A percentile compares a stretch with the other conserved stretches of the same genome.
Evolutionary conservation across 805 yeast species (phyloP).

Genomic region (Cyberlindnera americana): DNA sequence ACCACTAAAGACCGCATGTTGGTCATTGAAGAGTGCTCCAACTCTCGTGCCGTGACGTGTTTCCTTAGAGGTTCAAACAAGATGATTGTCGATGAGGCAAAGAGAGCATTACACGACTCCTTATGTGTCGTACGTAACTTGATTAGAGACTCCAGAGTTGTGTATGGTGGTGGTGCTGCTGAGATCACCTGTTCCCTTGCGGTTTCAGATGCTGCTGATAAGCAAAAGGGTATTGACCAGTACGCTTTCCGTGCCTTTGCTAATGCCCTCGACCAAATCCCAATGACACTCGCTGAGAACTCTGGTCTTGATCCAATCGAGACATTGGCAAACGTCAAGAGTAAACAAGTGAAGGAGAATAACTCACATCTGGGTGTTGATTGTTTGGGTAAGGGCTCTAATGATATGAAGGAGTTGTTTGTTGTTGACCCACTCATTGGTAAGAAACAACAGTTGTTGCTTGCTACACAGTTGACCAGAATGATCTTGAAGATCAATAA

Average conservation of each 20-base stretch:
- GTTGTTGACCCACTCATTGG: conserved; percentile 97
- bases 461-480: conserved; percentile 96
- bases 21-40: conserved; percentile 85
- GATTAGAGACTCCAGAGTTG: conserved; percentile 86
- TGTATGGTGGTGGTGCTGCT: conserved; percentile 99
- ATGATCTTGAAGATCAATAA: conserved; percentile 97
- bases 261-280: conserved; percentile 84
- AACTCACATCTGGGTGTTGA: conserved; percentile 84
- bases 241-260: conserved; percentile 97
- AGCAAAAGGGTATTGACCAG: conserved; percentile 92
- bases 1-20: conserved; percentile 96
- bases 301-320: conserved; percentile 95
- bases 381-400: conserved; percentile 82
- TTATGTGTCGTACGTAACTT: conserved; percentile 96
- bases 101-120: conserved; percentile 94
- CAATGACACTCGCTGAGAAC: conserved; percentile 94
- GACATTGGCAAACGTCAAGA: conserved; percentile 76
- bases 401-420: conserved; percentile 90
- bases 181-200: conserved; percentile 92
- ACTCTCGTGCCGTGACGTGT: conserved; percentile 86
- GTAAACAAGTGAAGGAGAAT: conserved; percentile 75
- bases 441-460: conserved; percentile 89
- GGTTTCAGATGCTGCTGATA: conserved; percentile 87
- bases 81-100: conserved; percentile 97
- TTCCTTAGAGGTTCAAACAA: conserved; percentile 93